phyloP scores from a whole-genome alignment of 2,329 filamentous ascomycete species.

The Trichoderma citrinoviride region DNA sequence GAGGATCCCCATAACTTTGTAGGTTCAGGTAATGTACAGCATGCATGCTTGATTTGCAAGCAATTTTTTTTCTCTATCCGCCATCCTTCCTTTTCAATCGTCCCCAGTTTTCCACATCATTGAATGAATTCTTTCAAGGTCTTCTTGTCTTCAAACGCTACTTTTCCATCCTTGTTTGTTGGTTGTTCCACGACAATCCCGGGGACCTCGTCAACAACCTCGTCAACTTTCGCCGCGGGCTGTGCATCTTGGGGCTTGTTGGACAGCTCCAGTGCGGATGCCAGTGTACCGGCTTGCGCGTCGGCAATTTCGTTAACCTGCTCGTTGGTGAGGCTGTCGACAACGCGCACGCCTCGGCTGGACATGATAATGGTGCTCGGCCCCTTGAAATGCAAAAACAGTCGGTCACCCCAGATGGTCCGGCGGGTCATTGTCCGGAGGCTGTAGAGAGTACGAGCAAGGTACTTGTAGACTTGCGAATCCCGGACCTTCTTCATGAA shows the following conservation, averaged over 20 bases:
- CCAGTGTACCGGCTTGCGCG: constrained; percentile 67
- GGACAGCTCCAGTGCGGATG: constrained; percentile 54
- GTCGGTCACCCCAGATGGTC: constrained; percentile 88
- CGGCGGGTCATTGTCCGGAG: constrained; percentile 74
- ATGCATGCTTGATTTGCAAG: constrained; percentile 13
- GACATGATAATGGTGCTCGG: constrained; percentile 85
- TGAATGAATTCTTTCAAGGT: constrained; percentile 56
- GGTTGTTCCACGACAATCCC: constrained; percentile 57
- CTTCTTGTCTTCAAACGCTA: constrained; percentile 61
- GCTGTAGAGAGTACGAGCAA: constrained; percentile 63
- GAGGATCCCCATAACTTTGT: neutral
- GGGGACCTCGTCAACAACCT: constrained; percentile 37
- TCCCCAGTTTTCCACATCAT: constrained; percentile 28
- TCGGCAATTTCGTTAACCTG: constrained; percentile 92
- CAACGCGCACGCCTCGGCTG: constrained; percentile 75
- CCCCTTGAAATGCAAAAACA: constrained; percentile 88
- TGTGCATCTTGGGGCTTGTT: constrained; percentile 32
- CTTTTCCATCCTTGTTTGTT: constrained; percentile 60
- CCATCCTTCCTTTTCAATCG: neutral
- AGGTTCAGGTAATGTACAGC: constrained; percentile 10
- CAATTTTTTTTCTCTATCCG: neutral
- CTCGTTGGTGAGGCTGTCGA: constrained; percentile 71
- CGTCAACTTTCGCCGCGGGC: constrained; percentile 25
- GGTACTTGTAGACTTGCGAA: constrained; percentile 68
- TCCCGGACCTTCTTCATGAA: constrained; percentile 72